phyloP scores from a whole-genome alignment of 139 green algal species.

The Tetraselmis chui region DNA sequence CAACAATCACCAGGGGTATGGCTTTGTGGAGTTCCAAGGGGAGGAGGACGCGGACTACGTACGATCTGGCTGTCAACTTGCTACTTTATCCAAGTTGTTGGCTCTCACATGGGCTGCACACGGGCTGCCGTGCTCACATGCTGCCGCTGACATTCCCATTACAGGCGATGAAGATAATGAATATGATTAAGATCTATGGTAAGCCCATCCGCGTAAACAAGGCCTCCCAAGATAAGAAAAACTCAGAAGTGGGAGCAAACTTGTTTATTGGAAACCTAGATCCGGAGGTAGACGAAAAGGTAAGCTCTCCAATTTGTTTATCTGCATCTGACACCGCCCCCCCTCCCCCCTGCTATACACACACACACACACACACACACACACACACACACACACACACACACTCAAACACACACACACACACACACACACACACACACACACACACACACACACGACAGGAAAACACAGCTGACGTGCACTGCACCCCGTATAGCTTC shows the following conservation, averaged over 20 bases:
- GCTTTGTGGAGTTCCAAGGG: constrained; percentile 90
- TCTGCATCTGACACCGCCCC: neutral
- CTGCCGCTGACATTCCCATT: too few species aligned
- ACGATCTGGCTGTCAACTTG: neutral
- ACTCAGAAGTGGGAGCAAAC: constrained; percentile 89
- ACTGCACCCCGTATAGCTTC: constrained; percentile 71
- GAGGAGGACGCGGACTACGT: constrained; percentile 97
- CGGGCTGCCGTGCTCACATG: neutral
- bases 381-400: too few species aligned
- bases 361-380: too few species aligned
- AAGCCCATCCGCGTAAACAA: constrained; percentile 97
- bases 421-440: too few species aligned
- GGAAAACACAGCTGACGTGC: too few species aligned
- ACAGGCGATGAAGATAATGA: constrained; percentile 92
- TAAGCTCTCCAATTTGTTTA: constrained; percentile 17
- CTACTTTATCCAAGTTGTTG: neutral
- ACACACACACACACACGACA: too few species aligned
- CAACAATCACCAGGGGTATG: constrained; percentile 92
- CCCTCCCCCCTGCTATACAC: neutral
- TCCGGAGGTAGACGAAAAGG: constrained; percentile 96
- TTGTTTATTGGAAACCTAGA: constrained; percentile 97
- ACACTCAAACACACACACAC: too few species aligned
- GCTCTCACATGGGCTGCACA: neutral
- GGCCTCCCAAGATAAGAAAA: constrained; percentile 71
- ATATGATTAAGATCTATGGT: constrained; percentile 94